Base-by-base conservation (phyloP, 352 stramenopile species). In the Elongisporangium undulatum region DNA sequence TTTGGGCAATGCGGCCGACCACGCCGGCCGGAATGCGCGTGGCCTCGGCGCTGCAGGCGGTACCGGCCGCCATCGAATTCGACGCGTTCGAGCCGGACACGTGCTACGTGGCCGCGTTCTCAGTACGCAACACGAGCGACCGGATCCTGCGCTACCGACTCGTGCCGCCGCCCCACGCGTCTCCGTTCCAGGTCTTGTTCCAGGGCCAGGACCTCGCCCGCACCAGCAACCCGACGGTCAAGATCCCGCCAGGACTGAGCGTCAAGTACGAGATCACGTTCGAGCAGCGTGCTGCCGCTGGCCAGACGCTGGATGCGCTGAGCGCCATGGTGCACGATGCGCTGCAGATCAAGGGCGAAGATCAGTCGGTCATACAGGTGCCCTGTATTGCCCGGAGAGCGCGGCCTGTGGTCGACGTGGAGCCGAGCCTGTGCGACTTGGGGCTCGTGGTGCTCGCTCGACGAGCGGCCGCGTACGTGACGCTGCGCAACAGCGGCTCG, bases 241-340 rank as follows among this genome's bases (percentile, higher is more conserved):
- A 77, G 54, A 67, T 94, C 17, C 76, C 86, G 0, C 58, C 86
- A 2, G 86, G 85, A 9, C 69, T 95, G 2, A 71, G 68, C 53
- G 45, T 66, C 49, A 80, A 74, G 53, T 87, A 88, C 55, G 85
- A 95, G 22, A 67, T 95, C 9, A 57, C 77, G 6, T 95, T 93
- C 54, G 53, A 82, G 53, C 34, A 45, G 34, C 34, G 34, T n/a
- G n/a, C n/a, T n/a, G n/a, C n/a, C 34, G 13, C 34, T 1, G 34
- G 34, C 4, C 34, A 45, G 12, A 4, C 34, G 1, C 55, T 61
- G 1, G 61, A 48, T 3, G 29, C 63, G n/a, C 50, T 61, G 53
- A 56, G 66, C 19, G 64, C 72, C 23, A 72, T 88, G 12, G 62
- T 92, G 2, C 77, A 91, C 61, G 85, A 95, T 45, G 72, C 64